Base-by-base conservation (phyloP, 2,329 filamentous ascomycete species). In the Penicillium olsonii region DNA sequence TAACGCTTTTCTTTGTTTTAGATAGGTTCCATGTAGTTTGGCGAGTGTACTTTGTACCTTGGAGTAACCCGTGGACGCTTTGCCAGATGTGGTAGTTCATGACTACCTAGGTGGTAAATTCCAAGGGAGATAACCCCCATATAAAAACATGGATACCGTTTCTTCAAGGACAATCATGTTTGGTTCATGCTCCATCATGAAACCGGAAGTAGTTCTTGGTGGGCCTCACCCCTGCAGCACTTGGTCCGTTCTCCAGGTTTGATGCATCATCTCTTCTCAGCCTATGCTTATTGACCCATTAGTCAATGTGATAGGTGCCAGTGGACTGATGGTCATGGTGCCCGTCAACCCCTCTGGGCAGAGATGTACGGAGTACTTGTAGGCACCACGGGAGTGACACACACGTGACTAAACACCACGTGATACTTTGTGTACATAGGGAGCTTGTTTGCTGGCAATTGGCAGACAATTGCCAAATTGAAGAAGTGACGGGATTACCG, bases 161-260 rank as follows among this genome's bases (percentile, higher is more conserved):
- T n/a, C n/a, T n/a, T n/a, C n/a, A n/a, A 35, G n/a, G 2, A 12
- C 12, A 35, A 10, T 10, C n/a, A 35, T 18, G 17, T 15, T n/a
- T n/a, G 14, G 15, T 35, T 20, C 11, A 8, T 8, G 10, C 29
- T 45, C n/a, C 9, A 40, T 34, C 27, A 29, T 50, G 47, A 50
- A 50, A 50, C 42, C 47, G 42, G 47, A 41, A 29, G 22, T 20
- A 18, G 27, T 45, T 29, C 37, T 35, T 35, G 24, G 47, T 50
- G 47, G 47, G 29, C 35, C 47, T 43, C 31, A 43, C 29, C 42
- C 47, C 47, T 50, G 47, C 47, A 45, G 42, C 20, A 45, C 42
- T 45, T 35, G 42, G 47, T 20, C 41, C 26, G 27, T 46, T 35
- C 44, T 27, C 20, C 19, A 39, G 37, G 29, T 35, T 18, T 50